These are phyloP conservation scores for Leccinum sublutescens DNA, from an alignment of 768 basidiomycete genomes.

Conservation along the genomic window DNA sequence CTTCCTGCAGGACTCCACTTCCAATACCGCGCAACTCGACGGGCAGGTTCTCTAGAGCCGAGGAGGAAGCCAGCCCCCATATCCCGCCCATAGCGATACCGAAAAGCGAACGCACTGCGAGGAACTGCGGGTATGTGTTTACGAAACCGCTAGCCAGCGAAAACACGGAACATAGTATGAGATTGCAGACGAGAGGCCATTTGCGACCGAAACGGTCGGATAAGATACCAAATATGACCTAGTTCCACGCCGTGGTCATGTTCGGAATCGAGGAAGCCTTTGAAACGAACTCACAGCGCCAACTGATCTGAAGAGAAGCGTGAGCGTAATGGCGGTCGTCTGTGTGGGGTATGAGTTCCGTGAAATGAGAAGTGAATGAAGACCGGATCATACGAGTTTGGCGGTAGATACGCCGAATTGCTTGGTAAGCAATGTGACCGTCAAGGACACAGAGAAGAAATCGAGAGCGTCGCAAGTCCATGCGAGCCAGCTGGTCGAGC, in stretches of 20 bases:
- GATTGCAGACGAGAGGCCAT: conserved; percentile 84
- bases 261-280: not conserved
- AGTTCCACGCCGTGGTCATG: not conserved
- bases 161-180: conserved; percentile 66
- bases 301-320: conserved; percentile 84
- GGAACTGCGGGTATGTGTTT: conserved; percentile 72
- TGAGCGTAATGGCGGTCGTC: conserved; percentile 87
- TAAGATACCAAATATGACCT: conserved; percentile 75
- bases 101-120: conserved; percentile 79
- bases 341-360: conserved; percentile 12
- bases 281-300: conserved; percentile 50
- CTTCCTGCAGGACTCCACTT: conserved; percentile 84
- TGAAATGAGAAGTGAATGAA: not conserved
- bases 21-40: conserved; percentile 83
- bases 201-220: conserved; percentile 91
- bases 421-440: conserved; percentile 41
- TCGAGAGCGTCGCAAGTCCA: conserved; percentile 89
- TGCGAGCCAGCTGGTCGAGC: conserved; percentile 62
- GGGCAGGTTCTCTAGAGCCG: conserved; percentile 86
- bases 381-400: conserved; percentile 40
- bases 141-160: conserved; percentile 83
- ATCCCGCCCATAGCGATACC: conserved; percentile 89
- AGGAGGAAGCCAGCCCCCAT: conserved; percentile 82
- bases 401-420: conserved; percentile 47
- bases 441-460: conserved; percentile 76